phyloP scores from a whole-genome alignment of 139 green algal species.

The Closterium sp. region DNA sequence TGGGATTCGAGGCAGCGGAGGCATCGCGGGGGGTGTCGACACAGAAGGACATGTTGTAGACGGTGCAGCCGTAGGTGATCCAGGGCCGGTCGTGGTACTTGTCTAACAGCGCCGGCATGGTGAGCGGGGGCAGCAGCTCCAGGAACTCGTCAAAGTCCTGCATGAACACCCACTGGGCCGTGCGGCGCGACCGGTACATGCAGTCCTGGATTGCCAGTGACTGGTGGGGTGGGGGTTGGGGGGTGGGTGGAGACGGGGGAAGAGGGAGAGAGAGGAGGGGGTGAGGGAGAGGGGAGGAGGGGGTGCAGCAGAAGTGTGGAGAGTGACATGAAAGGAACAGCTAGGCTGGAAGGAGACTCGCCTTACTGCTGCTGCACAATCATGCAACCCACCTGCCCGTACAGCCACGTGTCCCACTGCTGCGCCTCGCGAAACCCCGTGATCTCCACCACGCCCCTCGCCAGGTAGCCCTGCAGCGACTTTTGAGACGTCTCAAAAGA shows the following conservation, averaged over 20 bases:
- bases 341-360: too few species aligned
- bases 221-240: not conserved
- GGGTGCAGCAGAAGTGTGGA: too few species aligned
- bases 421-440: not conserved
- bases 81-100: slow-evolving; percentile 9
- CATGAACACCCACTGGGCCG: slow-evolving; percentile 4
- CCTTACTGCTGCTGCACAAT: too few species aligned
- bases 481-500: too few species aligned
- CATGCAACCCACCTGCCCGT: not conserved
- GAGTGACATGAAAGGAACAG: too few species aligned
- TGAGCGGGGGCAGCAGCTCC: not conserved
- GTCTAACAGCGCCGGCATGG: not conserved
- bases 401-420: not conserved
- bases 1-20: too few species aligned
- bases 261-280: not conserved
- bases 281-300: too few species aligned
- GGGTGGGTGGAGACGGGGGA: not conserved
- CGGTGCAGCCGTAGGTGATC: slow-evolving; percentile 5
- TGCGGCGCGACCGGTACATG: not conserved
- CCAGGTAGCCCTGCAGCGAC: not conserved
- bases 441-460: not conserved
- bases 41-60: not conserved
- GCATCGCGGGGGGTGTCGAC: not conserved
- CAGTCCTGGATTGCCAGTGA: not conserved
- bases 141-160: slow-evolving; percentile 19